Evolutionary conservation across 164 flowering plant species (phyloP).

Genomic region (Protea cynaroides): DNA sequence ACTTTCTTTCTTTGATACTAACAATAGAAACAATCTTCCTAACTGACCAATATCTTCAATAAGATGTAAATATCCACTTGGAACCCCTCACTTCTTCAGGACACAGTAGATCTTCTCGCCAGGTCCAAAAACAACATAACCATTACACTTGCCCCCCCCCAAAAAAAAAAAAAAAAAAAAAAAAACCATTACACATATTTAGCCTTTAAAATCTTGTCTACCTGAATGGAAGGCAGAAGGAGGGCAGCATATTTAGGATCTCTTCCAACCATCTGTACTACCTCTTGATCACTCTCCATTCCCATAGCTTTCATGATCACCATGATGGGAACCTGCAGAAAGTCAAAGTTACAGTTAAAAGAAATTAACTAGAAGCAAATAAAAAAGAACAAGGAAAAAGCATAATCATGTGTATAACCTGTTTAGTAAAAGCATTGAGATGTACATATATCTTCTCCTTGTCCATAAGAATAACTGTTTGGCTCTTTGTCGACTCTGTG

Average conservation of each 20-base stretch:
- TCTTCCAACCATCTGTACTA: conserved; percentile 95
- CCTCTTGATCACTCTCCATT: conserved; percentile 96
- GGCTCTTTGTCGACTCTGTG: conserved; percentile 68
- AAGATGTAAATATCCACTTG: no score
- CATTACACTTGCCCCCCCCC: no score
- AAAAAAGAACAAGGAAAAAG: neutral
- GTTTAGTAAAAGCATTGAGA: conserved; percentile 47
- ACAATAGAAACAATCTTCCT: no score
- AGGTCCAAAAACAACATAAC: no score
- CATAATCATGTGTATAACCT: conserved; percentile 25
- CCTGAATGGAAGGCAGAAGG: conserved; percentile 92
- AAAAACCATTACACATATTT: neutral
- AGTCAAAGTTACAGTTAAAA: neutral
- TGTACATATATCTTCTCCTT: conserved; percentile 68
- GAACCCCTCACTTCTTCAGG: no score
- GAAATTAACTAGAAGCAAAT: neutral
- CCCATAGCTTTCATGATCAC: conserved; percentile 95
- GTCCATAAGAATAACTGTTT: conserved; percentile 72
- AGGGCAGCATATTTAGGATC: conserved; percentile 74
- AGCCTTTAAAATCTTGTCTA: conserved; percentile 13
- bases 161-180: no score
- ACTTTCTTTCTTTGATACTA: no score
- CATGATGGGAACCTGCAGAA: conserved; percentile 77
- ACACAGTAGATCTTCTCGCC: no score
- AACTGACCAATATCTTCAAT: no score